Base-by-base conservation (phyloP, 2,329 filamentous ascomycete species). In the Calonectria fujianensis region DNA sequence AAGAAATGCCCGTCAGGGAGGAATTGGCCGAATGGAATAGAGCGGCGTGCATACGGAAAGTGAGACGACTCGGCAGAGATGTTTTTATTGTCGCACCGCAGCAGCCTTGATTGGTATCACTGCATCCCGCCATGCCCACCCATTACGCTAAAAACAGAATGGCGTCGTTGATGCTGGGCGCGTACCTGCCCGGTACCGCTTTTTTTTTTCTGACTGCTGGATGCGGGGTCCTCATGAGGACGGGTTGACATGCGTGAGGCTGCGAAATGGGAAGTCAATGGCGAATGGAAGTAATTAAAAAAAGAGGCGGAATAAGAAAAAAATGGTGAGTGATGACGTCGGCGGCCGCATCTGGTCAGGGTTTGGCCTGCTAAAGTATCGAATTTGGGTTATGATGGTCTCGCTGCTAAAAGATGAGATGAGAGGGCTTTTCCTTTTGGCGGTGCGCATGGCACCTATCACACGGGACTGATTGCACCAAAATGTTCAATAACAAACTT, bases 1-100 rank as follows among this genome's bases (percentile, higher is more conserved):
- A 13, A 41, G 24, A 63, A 63, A 63, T 63, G 37, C n/a, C 57
- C 57, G 35, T 18, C 16, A 16, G n/a, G 37, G 37, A 50, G 39
- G 51, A 57, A 59, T 59, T 59, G 68, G 31, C n/a, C 54, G 20
- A 35, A 16, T 14, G 32, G n/a, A 59, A 67, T 37, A 71, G 50
- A 54, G 45, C 45, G 59, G 41, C 37, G 57, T 41, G 45, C 31
- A 48, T 31, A 16, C 14, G 51, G 59, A 35, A 50, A 70, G 67
- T 54, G 67, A 45, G 41, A 63, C 65, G 57, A 61, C 35, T 41
- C 57, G 57, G 57, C 35, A 41, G 35, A 41, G n/a, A 41, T 63
- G 57, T 27, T 29, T 65, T 65, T 69, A 45, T 69, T 69, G 52
- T 59, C 52, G 66, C 66, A 69, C 37, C 52, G 27, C 51, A 39